phyloP scores from a whole-genome alignment of 495 filamentous ascomycete genomes.

The Penicillium maclennaniae region DNA sequence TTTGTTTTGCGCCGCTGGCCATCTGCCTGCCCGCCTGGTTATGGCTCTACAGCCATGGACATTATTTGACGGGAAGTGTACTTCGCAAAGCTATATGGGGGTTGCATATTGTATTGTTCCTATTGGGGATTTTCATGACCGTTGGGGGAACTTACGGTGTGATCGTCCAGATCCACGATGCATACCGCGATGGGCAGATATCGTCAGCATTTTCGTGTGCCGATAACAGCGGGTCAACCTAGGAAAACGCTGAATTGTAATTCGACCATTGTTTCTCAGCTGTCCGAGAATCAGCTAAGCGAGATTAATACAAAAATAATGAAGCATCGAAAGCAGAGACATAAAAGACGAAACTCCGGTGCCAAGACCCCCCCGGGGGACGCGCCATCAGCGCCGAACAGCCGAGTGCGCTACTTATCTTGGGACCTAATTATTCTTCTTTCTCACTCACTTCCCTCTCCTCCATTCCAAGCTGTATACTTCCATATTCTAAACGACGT shows the following conservation, averaged over 20 bases:
- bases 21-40: conserved; percentile 42
- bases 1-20: conserved; percentile 39
- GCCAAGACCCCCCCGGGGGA: conserved; percentile 1
- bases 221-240: conserved; percentile 32
- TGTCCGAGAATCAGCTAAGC: not conserved
- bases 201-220: conserved; percentile 39
- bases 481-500: not conserved
- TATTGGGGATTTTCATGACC: conserved; percentile 37
- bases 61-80: conserved; percentile 29
- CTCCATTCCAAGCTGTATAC: not conserved
- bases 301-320: not conserved
- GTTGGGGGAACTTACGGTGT: conserved; percentile 41
- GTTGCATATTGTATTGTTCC: conserved; percentile 27
- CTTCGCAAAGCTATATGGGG: conserved; percentile 14
- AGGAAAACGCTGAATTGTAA: not conserved
- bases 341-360: not conserved
- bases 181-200: conserved; percentile 35
- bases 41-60: conserved; percentile 43
- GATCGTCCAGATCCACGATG: conserved; percentile 35
- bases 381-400: not conserved
- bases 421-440: not conserved
- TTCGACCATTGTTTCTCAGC: not conserved
- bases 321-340: not conserved
- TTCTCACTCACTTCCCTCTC: not conserved
- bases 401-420: not conserved